These are phyloP conservation scores for Ustilago nuda DNA, from an alignment of 1,284 basidiomycete species.

Conservation along the genomic window DNA sequence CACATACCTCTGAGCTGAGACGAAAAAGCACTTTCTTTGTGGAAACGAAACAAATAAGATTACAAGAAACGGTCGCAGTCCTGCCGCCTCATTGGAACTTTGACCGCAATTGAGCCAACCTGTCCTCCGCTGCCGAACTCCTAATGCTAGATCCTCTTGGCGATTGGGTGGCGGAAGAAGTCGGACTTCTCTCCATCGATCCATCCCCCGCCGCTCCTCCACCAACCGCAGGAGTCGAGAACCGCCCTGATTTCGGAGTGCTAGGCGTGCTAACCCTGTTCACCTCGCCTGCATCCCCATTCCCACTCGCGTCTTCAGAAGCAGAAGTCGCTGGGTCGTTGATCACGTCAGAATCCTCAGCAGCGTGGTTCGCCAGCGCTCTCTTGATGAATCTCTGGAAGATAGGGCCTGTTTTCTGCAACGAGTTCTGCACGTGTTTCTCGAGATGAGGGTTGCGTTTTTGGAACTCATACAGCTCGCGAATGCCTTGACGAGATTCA, in stretches of 20 bases:
- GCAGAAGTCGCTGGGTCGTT: background rate
- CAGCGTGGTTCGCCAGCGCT: conserved; percentile 75
- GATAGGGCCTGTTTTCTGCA: conserved; percentile 70
- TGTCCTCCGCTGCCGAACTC: conserved; percentile 52
- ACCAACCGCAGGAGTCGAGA: conserved; percentile 1
- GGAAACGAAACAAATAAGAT: background rate
- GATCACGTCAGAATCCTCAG: conserved; percentile 80
- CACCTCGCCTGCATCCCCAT: conserved; percentile 7
- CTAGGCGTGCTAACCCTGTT: conserved; percentile 26
- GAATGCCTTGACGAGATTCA: conserved; percentile 87
- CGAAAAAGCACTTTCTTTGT: background rate
- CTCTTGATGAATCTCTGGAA: conserved; percentile 71
- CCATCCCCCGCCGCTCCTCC: conserved; percentile 6
- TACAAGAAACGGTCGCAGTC: background rate
- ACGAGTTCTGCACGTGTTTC: conserved; percentile 76
- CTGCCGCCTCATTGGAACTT: conserved; percentile 45
- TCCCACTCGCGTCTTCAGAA: background rate
- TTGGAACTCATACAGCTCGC: conserved; percentile 93
- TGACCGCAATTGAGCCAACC: conserved; percentile 60
- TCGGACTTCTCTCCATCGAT: conserved; percentile 30
- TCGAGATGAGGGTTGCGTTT: conserved; percentile 91
- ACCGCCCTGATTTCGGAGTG: conserved; percentile 18
- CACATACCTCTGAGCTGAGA: too few relatives aligned
- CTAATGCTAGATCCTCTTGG: conserved; percentile 23
- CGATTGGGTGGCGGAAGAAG: conserved; percentile 30